Conservation (phyloP, 2,329 filamentous ascomycete species). For the Diaporthe sp. region DNA sequence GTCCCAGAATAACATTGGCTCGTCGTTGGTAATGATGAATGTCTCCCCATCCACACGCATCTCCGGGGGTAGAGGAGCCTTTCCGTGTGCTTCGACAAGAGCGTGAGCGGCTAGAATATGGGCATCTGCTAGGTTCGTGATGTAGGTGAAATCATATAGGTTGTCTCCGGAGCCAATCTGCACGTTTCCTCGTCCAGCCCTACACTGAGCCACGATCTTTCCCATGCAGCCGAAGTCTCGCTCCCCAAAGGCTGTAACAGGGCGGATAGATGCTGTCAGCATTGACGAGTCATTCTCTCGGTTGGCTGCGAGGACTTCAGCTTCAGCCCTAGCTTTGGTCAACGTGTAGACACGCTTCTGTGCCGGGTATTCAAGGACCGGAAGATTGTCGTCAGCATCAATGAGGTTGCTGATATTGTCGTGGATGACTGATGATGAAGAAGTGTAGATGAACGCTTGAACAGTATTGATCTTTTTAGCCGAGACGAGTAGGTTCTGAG, state of each 20-base stretch:
- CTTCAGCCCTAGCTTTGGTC: constrained; percentile 42
- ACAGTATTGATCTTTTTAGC: constrained; percentile 35
- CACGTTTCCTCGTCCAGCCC: constrained; percentile 39
- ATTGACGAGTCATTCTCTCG: constrained; percentile 37
- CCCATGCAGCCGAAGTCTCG: constrained; percentile 37
- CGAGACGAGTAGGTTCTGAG: constrained; percentile 40
- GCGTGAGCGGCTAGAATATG: constrained; percentile 47
- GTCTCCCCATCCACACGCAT: constrained; percentile 48
- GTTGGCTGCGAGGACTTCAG: constrained; percentile 41
- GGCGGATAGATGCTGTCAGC: constrained; percentile 40
- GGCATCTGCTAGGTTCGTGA: constrained; percentile 44
- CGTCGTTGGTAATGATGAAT: constrained; percentile 51
- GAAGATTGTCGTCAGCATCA: constrained; percentile 40
- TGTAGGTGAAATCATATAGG: constrained; percentile 47
- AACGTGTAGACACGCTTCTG: constrained; percentile 43
- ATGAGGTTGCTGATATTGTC: constrained; percentile 38
- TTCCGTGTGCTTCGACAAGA: constrained; percentile 43
- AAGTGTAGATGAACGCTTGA: constrained; percentile 42
- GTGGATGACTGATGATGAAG: constrained; percentile 41
- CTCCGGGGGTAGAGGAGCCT: constrained; percentile 40
- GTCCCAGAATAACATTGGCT: constrained; percentile 50
- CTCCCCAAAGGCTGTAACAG: constrained; percentile 39
- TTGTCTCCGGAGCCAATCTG: constrained; percentile 47
- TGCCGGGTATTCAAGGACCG: constrained; percentile 40
- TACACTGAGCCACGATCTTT: constrained; percentile 39